Conservation (phyloP, 1,139 yeast genomes). For the Diutina mesorugosa region DNA sequence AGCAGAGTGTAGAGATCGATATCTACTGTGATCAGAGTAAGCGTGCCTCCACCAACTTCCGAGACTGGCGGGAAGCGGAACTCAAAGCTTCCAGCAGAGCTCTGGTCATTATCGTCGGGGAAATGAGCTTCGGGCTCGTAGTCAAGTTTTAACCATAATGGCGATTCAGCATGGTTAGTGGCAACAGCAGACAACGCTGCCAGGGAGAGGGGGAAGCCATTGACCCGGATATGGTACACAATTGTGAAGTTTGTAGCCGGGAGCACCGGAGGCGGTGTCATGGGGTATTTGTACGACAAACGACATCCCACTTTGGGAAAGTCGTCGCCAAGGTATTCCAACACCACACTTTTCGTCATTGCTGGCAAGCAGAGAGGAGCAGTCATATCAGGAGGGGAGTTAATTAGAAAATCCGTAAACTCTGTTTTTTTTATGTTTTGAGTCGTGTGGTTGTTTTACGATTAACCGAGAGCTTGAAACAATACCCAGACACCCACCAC, state of each 20-base stretch:
- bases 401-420: no score
- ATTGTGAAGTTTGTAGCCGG: not conserved
- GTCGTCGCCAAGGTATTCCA: not conserved
- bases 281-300: not conserved
- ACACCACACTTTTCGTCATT: not conserved
- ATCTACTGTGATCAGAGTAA: not conserved
- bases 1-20: not conserved
- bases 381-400: no score
- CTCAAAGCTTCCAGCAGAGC: not conserved
- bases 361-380: no score
- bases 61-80: not conserved
- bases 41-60: not conserved
- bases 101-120: not conserved
- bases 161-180: not conserved
- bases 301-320: not conserved
- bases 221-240: not conserved
- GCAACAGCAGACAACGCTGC: not conserved
- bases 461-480: no score
- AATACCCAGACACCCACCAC: no score
- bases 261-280: not conserved
- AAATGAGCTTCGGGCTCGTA: not conserved
- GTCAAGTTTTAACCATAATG: not conserved
- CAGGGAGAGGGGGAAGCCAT: not conserved
- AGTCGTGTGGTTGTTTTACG: no score
- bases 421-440: no score